Base-by-base conservation (phyloP, 2,329 filamentous ascomycete species). In the Rhynchosporium agropyri region DNA sequence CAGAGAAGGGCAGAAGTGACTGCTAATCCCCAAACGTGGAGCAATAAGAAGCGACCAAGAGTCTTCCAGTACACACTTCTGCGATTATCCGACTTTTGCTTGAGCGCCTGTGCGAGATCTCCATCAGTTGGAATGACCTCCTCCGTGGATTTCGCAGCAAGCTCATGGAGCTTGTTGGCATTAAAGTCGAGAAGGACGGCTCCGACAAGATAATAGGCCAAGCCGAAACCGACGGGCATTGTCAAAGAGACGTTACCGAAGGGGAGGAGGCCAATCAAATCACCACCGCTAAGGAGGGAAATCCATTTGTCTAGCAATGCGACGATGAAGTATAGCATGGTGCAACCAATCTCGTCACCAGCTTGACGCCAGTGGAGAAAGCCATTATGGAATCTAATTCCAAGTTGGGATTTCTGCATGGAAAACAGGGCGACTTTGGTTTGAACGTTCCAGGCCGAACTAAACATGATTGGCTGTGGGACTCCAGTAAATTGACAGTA, bases 301-400 rank as follows among this genome's bases (percentile, higher is more conserved):
- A 83, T 74, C 82, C 82, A 84, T 63, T 82, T 82, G 66, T 84
- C 82, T 66, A 84, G 78, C 10, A 84, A 77, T 6, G 82, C 82
- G 42, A 83, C 76, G 9, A 84, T 68, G 63, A 84, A 84, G 72
- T 83, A 83, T 2, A 84, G 71, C 26, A 84, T 75, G 33, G 81
- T 81, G 63, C 80, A 83, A 36, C 80, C 81, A 40, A 68, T 68
- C 62, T 68, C 82, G 62, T 81, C 77, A 43, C 80, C 81, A 5
- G 81, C 81, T 63, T 82, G 82, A n/a, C 83, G 79, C 81, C 82
- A 84, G 64, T 84, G 82, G 31, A 84, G 80, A 68, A 84, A 84
- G 1, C 81, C 80, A 66, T 82, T 84, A 71, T 85, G 83, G 15
- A 84, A 75, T 31, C 79, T 76, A 15, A 84, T 79, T 2, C 82